These are phyloP conservation scores for Geoglossum cookeanum DNA, from an alignment of 2,329 filamentous ascomycete genomes.

Conservation along the genomic window DNA sequence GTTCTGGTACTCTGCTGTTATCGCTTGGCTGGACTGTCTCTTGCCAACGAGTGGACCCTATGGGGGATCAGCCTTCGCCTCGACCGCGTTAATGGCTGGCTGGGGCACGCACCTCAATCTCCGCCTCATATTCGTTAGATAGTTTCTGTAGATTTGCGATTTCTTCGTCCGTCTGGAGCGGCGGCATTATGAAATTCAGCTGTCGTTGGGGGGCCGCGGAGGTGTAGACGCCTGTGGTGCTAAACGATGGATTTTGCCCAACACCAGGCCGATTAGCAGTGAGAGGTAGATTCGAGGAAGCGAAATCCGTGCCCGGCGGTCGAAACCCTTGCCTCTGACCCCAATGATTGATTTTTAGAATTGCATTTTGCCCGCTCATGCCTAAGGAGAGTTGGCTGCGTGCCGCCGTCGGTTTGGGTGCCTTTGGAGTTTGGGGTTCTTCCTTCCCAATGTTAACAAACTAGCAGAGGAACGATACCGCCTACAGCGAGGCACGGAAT, in stretches of 20 bases:
- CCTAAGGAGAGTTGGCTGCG: background rate
- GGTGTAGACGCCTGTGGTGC: background rate
- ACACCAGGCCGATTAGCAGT: background rate
- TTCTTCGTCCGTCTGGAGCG: conserved; percentile 24
- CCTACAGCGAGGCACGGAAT: background rate
- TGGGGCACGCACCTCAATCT: conserved; percentile 29
- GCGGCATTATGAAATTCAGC: conserved; percentile 1
- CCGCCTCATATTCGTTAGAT: conserved; percentile 39
- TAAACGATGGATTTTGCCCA: conserved; percentile 1
- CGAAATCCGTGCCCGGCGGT: background rate
- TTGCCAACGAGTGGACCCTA: conserved; percentile 72
- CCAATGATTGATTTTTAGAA: background rate
- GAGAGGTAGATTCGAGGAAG: conserved; percentile 1
- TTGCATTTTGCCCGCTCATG: conserved; percentile 2
- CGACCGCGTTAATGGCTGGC: background rate
- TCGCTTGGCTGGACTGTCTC: conserved; percentile 54
- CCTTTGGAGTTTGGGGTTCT: background rate
- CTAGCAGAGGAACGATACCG: background rate
- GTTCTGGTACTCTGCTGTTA: conserved; percentile 72
- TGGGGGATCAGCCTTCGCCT: background rate
- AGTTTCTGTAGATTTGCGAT: conserved; percentile 42
- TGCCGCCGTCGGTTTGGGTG: background rate
- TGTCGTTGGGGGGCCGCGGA: conserved; percentile 1
- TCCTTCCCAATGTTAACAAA: background rate
- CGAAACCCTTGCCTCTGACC: conserved; percentile 3